Base-by-base conservation (phyloP, 805 yeast genomes). In the Alloascoidea hylecoeti region DNA sequence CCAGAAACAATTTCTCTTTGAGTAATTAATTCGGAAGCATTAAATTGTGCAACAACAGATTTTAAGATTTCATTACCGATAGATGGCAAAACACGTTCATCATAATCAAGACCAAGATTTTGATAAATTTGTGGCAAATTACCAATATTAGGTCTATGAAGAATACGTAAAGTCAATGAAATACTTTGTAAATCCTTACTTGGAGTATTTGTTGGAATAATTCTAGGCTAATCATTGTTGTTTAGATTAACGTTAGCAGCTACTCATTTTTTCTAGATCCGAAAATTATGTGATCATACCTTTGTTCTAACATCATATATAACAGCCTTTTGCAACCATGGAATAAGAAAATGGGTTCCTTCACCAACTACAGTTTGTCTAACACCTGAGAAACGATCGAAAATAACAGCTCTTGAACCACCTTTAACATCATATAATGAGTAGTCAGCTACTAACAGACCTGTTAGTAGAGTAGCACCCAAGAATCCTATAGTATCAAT, bases 121-220 rank as follows among this genome's bases (percentile, higher is more conserved):
- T 88, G 97, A 64, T 92, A 92, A 45, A 92, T 92, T 19, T 60
- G 60, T 16, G 98, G 96, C 50, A 92, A 68, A 44, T 70, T 71
- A 49, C 66, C 57, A 36, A 92, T 94, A 44, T 86, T 95, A 0
- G 98, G 98, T 52, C 97, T 73, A 61, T 85, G 95, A 48, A 92
- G 67, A 35, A 92, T 95, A 52, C 98, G 75, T 53, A 92, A 68
- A 2, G 97, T 92, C 55, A 92, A 66, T 5, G 94, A 78, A 28
- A 92, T 98, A 70, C 81, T 89, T 62, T 92, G 98, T 60, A 92
- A 68, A 63, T 92, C 98, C 61, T 89, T 92, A 16, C 96, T 85
- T 28, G 98, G 98, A 1, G 98, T 92, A 45, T 86, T 83, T 16
- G 97, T 80, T 34, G 94, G 76, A 51, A 92, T 88, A 48, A 81